These are phyloP conservation scores for peach (Prunus persica) DNA, from an alignment of 306 rosid genomes.

Conservation along the genomic window DNA sequence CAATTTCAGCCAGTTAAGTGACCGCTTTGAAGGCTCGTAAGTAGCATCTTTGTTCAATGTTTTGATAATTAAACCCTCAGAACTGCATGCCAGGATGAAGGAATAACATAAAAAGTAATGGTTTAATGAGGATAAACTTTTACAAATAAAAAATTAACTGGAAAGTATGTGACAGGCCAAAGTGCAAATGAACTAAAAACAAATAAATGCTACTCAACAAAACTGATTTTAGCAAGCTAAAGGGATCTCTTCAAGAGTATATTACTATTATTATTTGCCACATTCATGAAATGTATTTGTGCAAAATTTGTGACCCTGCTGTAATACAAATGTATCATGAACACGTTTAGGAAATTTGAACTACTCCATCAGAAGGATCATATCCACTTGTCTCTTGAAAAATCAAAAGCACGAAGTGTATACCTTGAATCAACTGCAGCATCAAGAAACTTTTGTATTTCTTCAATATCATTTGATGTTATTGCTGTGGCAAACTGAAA, in stretches of 20 bases:
- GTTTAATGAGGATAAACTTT: neutral
- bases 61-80: conserved; percentile 90
- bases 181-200: neutral
- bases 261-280: neutral
- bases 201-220: conserved; percentile 4
- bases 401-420: conserved; percentile 21
- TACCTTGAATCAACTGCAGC: conserved; percentile 70
- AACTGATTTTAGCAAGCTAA: conserved; percentile 5
- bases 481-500: conserved; percentile 86
- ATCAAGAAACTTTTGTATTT: conserved; percentile 84
- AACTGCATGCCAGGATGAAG: conserved; percentile 49
- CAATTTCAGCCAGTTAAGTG: conserved; percentile 89
- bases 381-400: conserved; percentile 13
- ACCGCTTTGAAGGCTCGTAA: conserved; percentile 88
- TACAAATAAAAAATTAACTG: conserved; percentile 1
- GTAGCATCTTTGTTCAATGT: conserved; percentile 82
- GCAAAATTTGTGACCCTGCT: neutral
- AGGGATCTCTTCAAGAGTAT: neutral
- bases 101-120: conserved; percentile 8
- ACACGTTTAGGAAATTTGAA: neutral
- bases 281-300: conserved; percentile 6
- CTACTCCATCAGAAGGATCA: neutral
- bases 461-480: conserved; percentile 86
- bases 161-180: neutral
- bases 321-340: neutral